phyloP scores from a whole-genome alignment of 2,329 filamentous ascomycete genomes.

The Fusarium dlaminii region DNA sequence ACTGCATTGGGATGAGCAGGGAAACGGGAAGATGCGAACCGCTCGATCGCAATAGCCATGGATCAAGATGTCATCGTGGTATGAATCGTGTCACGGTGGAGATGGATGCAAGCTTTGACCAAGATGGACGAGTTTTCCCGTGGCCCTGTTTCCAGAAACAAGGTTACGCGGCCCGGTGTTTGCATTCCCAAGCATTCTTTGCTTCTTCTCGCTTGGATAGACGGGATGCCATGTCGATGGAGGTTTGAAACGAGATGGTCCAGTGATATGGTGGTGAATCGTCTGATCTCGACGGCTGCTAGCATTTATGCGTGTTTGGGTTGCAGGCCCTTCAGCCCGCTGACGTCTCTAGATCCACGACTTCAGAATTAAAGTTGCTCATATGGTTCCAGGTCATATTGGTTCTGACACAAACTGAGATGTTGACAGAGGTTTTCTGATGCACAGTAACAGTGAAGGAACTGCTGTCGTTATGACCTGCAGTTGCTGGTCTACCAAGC shows the following conservation, averaged over 20 bases:
- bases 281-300: neutral
- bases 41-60: constrained; percentile 6
- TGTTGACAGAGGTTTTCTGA: neutral
- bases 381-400: neutral
- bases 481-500: accelerated
- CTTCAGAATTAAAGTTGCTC: neutral
- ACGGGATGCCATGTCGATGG: neutral
- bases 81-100: neutral
- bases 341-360: neutral
- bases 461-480: accelerated
- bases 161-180: constrained; percentile 7
- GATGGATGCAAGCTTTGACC: neutral
- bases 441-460: accelerated
- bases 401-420: neutral
- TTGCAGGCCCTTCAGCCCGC: neutral
- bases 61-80: neutral
- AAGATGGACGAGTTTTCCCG: constrained; percentile 5
- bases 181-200: neutral
- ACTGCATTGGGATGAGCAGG: neutral
- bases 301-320: neutral
- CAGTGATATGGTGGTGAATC: neutral
- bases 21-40: neutral
- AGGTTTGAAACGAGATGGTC: neutral
- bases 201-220: neutral
- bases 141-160: constrained; percentile 6